phyloP scores from a whole-genome alignment of 306 rosid genomes.

The Leucaena leucocephala region DNA sequence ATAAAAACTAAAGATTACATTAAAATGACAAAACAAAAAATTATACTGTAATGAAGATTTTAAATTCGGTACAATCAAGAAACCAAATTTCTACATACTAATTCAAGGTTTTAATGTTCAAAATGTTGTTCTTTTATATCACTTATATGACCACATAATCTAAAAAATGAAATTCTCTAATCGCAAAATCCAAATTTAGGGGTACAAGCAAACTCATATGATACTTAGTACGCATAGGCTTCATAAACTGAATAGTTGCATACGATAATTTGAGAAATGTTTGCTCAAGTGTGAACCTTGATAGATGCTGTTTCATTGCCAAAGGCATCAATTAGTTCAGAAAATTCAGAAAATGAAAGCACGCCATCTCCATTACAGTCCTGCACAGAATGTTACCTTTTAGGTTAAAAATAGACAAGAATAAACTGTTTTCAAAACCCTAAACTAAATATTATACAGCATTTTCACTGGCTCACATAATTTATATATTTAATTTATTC shows the following conservation, averaged over 20 bases:
- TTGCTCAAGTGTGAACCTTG: slow-evolving; percentile 58
- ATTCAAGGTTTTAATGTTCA: slow-evolving; percentile 34
- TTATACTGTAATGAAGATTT: slow-evolving; percentile 32
- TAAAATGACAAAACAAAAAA: slow-evolving; percentile 13
- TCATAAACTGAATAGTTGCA: slow-evolving; percentile 19
- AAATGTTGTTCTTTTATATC: slow-evolving; percentile 18
- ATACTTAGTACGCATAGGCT: slow-evolving; percentile 16
- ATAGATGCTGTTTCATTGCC: slow-evolving; percentile 77
- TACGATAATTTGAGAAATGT: slow-evolving; percentile 19
- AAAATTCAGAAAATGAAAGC: slow-evolving; percentile 87
- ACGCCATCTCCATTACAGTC: slow-evolving; percentile 88
- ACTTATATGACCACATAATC: slow-evolving; percentile 2
- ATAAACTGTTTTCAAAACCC: slow-evolving; percentile 9
- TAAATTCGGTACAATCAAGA: slow-evolving; percentile 26
- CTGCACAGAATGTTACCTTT: slow-evolving; percentile 49
- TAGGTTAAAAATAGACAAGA: slow-evolving; percentile 26
- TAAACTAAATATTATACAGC: slow-evolving; percentile 1
- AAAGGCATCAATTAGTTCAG: slow-evolving; percentile 80
- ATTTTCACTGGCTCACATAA: slow-evolving; percentile 6
- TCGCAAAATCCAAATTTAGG: slow-evolving; percentile 27
- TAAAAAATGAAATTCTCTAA: slow-evolving; percentile 13
- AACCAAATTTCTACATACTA: slow-evolving; percentile 12
- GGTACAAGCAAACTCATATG: background rate
- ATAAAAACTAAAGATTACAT: background rate
- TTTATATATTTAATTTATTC: slow-evolving; percentile 28